Conservation (phyloP, 305 asterid genomes). For the Fraxinus greggii region DNA sequence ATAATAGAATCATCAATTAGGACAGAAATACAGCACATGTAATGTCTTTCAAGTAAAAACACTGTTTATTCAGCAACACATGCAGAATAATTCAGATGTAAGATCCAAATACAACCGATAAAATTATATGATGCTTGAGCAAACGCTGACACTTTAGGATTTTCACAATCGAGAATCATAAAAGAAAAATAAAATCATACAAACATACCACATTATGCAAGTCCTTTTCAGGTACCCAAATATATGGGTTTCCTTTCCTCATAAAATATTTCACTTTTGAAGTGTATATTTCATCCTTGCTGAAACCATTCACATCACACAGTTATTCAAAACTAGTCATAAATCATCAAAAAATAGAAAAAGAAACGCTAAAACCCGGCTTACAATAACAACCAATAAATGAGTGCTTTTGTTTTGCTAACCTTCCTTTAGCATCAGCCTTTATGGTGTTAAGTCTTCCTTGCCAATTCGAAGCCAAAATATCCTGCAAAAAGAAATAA, state of each 20-base stretch:
- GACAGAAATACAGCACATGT: not conserved
- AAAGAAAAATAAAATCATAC: not conserved
- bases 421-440: slow-evolving; percentile 86
- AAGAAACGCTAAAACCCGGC: not conserved
- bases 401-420: not conserved
- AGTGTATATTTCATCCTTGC: slow-evolving; percentile 74
- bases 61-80: not conserved
- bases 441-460: slow-evolving; percentile 74
- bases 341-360: not conserved
- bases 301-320: slow-evolving; percentile 25
- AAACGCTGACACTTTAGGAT: not conserved
- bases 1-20: not conserved
- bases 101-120: not conserved
- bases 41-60: not conserved
- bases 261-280: slow-evolving; percentile 81
- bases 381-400: not conserved
- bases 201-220: slow-evolving; percentile 75
- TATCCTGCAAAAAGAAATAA: slow-evolving; percentile 43
- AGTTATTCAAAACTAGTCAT: not conserved
- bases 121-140: not conserved
- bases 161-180: not conserved
- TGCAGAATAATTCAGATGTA: not conserved
- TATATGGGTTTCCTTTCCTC: slow-evolving; percentile 67
- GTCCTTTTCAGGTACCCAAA: slow-evolving; percentile 83
- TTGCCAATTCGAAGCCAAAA: slow-evolving; percentile 82